phyloP scores from a whole-genome alignment of 257 asterid genomes.

The Knoxia roxburghii region DNA sequence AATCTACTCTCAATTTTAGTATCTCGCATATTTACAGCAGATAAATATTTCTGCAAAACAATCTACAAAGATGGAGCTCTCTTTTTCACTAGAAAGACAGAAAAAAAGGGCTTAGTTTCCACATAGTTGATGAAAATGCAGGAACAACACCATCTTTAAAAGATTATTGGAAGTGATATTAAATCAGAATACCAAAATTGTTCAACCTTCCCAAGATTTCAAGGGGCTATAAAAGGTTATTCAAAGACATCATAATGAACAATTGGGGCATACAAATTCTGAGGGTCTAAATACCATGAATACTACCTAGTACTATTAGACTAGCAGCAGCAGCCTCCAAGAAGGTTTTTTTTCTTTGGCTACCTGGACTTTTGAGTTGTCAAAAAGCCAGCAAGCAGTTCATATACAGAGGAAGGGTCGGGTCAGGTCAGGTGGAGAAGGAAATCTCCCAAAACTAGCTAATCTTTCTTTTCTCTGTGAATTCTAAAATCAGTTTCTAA shows the following conservation, averaged over 20 bases:
- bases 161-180: no score
- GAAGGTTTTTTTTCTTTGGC: no score
- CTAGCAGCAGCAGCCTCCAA: background rate
- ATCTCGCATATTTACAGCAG: no score
- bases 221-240: background rate
- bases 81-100: no score
- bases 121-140: no score
- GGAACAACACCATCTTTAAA: no score
- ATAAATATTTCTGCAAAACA: no score
- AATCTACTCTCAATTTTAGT: no score
- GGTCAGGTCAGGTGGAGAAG: background rate
- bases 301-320: background rate
- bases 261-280: background rate
- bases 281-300: no score
- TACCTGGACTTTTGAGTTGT: background rate
- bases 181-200: background rate
- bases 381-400: constrained; percentile 6
- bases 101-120: no score
- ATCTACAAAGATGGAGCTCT: no score
- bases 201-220: no score
- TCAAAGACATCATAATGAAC: background rate
- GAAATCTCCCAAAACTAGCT: constrained; percentile 7
- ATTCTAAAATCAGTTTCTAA: constrained; percentile 20
- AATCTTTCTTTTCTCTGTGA: background rate
- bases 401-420: constrained; percentile 14